These are phyloP conservation scores for Lactifluus echinatus DNA, from an alignment of 768 basidiomycete species.

Conservation along the genomic window DNA sequence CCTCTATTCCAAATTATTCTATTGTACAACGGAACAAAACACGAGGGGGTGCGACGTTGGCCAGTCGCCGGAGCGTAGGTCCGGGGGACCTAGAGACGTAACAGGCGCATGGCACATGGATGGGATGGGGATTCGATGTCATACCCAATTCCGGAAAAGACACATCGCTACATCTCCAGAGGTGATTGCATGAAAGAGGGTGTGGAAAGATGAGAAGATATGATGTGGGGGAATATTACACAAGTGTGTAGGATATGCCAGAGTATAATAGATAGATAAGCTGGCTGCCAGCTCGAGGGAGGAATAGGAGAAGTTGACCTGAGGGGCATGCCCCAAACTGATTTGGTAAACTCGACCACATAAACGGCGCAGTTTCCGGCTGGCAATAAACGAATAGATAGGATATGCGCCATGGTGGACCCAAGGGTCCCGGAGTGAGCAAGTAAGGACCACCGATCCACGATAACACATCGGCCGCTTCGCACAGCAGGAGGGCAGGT, in stretches of 20 bases:
- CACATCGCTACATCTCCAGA: not conserved
- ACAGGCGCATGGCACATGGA: not conserved
- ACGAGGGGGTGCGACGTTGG: not conserved
- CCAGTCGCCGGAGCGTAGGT: not conserved
- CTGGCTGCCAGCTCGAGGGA: not conserved
- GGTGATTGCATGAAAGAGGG: not conserved
- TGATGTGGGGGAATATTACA: constrained; percentile 19
- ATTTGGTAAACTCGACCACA: constrained; percentile 3
- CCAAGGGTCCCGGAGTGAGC: not conserved
- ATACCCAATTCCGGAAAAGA: not conserved
- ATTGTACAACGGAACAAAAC: constrained; percentile 12
- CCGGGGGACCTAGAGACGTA: not conserved
- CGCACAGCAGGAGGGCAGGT: not conserved
- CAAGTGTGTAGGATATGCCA: constrained; percentile 19
- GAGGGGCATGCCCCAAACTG: not conserved
- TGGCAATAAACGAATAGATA: constrained; percentile 17
- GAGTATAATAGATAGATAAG: constrained; percentile 9
- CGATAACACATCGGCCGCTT: not conserved
- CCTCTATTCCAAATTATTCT: constrained; percentile 10
- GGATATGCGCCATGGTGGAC: constrained; percentile 8
- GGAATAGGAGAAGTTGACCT: constrained; percentile 5
- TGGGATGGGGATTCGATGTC: not conserved
- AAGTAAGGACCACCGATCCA: constrained; percentile 4
- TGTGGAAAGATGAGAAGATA: not conserved
- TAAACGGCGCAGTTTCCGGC: constrained; percentile 1